Base-by-base conservation (phyloP, 345 rosid species). In the Geranium rotundifolium region DNA sequence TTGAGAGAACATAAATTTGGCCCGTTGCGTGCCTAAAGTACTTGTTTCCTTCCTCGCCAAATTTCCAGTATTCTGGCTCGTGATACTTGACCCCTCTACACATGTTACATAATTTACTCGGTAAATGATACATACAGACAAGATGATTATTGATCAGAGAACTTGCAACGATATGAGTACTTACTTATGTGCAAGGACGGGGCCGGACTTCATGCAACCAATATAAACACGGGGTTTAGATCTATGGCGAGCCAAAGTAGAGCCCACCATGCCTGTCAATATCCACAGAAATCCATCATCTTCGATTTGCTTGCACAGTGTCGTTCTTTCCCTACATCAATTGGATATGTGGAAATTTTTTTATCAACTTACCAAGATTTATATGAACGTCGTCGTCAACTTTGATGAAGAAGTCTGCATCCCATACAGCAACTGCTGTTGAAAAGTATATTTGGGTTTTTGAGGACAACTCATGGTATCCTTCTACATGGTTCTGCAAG, bases 131-230 rank as follows among this genome's bases (percentile, higher is more conserved):
- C 17, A 17, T 19, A 20, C 17, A 18, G 29, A 64, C 17, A 7
- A 19, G 12, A 1, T 34, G n/a, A 54, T 12, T 16, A 5, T 16
- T 17, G 16, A 63, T 27, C 41, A 13, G 23, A 19, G 41, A 56
- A 19, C 6, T 64, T 16, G 16, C 4, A 49, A 34, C 57, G 56
- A 29, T 66, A 62, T 6, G 63, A 60, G 17, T 65, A 56, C 84
- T 61, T 88, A 90, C 99, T 84, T 90, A 66, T 86, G 97, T 59
- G 95, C 84, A 30, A 90, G 82, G 68, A 93, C 91, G 19, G 95
- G 90, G 76, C 97, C 97, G 17, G 99, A 93, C 67, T 93, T 93
- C 99, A 93, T 93, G 71, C 97, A 93, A 39, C 96, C 99, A 14
- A 93, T 84, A 69, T 93, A 93, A 60, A 88, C 85, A 57, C 83